Evolutionary conservation across 2,329 filamentous ascomycete species (phyloP), one percentile per base, ranked within the genome.

Genomic region (Basipetospora chlamydospora): DNA sequence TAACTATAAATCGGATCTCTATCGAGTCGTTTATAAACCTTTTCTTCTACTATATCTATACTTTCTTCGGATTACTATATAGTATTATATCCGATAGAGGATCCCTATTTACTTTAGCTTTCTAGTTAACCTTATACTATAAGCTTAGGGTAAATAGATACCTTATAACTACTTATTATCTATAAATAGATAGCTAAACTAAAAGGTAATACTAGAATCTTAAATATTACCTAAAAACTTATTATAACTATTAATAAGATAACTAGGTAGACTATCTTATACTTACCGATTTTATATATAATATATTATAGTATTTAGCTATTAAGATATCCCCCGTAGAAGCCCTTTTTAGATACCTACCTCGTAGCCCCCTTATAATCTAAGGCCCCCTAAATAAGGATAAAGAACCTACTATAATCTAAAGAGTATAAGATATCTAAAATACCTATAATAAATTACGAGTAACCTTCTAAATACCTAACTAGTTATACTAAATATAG

Each of bases 191-290:
- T 31, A 35, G 26, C 30, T 36, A 36, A 40, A 40, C 22, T 26
- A 28, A 40, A 32, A 17, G 22, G 32, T 26, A 32, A 16, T 29
- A 35, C 20, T 26, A 39, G 25, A 35, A 8, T 6, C 20, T 39
- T 10, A 15, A 40, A 30, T 29, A 36, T 26, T 40, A 40, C 33
- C 20, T 36, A 33, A 15, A 13, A 12, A 26, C 12, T 9, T 40
- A 41, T 23, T 35, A 38, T 39, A 39, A 34, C 26, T 35, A 30
- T 12, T 6, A 39, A 39, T 36, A 41, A 23, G 18, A 41, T 22
- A 22, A 38, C 31, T 41, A 35, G 30, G 31, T 33, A 25, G 5
- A 11, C 16, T 21, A 31, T n/a, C 16, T 38, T 35, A 30, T 32
- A 22, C n/a, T 30, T 13, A 23, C 23, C 8, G 23, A 41, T 21